Base-by-base conservation (phyloP, 1,139 yeast species). In the Pichia sp. region DNA sequence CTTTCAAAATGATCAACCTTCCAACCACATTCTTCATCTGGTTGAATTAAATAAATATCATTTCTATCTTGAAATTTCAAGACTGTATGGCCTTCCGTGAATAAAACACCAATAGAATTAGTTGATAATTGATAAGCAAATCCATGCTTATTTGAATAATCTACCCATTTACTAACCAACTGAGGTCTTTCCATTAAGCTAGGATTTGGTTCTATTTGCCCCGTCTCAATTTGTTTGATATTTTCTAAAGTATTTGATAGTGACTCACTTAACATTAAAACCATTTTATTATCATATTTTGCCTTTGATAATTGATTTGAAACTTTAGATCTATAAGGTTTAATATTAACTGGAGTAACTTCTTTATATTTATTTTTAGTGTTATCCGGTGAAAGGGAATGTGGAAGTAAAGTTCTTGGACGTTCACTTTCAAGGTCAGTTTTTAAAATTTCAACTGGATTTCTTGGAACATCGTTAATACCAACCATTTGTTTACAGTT, bases 141-240 rank as follows among this genome's bases (percentile, higher is more conserved):
- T 0, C 99, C 99, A 66, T 90, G 95, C 63, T 86, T 88, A 69
- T 90, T 89, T 39, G 96, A 86, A 65, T 92, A 92, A 66, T 94
- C 98, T 33, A 94, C 98, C 99, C 99, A 94, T 65, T 90, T 90
- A 55, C 95, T 85, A 45, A 92, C 83, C 54, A 87, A 79, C 18
- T 83, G 76, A 11, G 92, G 92, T 55, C 79, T 78, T 57, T 76
- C 82, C 51, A 57, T 78, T 53, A 34, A 51, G 38, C 58, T 58
- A 3, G 50, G 40, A 40, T 49, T 47, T 5, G 55, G 47, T 4
- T 47, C 45, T 30, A 51, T 11, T 29, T 49, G 45, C 36, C 56
- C 58, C 62, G 66, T 38, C 69, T 76, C 60, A 68, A 66, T 53
- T 62, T 64, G 43, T 66, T 65, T 46, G 70, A 64, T 58, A 42